phyloP scores from a whole-genome alignment of 495 filamentous ascomycete species.

The Penicillium riverlandense region DNA sequence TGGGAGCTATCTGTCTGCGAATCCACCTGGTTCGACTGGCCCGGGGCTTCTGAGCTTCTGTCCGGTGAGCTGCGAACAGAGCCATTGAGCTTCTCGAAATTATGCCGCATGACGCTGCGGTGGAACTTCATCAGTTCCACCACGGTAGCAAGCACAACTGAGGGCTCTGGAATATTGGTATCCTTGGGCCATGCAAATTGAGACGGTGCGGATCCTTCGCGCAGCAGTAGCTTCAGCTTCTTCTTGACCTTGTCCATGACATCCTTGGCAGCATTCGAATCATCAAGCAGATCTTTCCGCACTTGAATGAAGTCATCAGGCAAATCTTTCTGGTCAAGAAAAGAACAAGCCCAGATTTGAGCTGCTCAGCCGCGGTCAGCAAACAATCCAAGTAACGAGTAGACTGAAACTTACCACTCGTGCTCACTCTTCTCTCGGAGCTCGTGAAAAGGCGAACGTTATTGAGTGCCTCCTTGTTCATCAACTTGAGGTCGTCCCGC shows the following conservation, averaged over 20 bases:
- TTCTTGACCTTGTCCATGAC: conserved; percentile 99
- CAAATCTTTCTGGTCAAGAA: conserved; percentile 80
- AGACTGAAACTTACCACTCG: conserved; percentile 54
- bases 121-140: conserved; percentile 98
- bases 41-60: conserved; percentile 25
- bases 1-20: conserved; percentile 38
- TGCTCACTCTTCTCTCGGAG: conserved; percentile 88
- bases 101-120: conserved; percentile 85
- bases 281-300: conserved; percentile 90
- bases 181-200: conserved; percentile 96
- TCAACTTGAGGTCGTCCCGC: conserved; percentile 86
- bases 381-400: not conserved
- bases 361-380: conserved; percentile 37
- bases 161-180: conserved; percentile 78
- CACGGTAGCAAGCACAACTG: conserved; percentile 81
- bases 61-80: conserved; percentile 20
- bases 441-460: conserved; percentile 91
- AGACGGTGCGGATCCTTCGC: conserved; percentile 81
- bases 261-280: conserved; percentile 98
- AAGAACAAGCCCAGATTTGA: conserved; percentile 91
- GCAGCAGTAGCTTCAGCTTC: conserved; percentile 85
- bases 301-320: conserved; percentile 77
- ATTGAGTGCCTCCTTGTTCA: conserved; percentile 85
- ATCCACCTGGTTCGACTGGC: conserved; percentile 5
- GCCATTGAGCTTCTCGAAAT: conserved; percentile 70